Percentiles rank a stretch among this genome's conserved stretches.
Conservation (phyloP, 345 rosid genomes). For the Populus simonii region DNA sequence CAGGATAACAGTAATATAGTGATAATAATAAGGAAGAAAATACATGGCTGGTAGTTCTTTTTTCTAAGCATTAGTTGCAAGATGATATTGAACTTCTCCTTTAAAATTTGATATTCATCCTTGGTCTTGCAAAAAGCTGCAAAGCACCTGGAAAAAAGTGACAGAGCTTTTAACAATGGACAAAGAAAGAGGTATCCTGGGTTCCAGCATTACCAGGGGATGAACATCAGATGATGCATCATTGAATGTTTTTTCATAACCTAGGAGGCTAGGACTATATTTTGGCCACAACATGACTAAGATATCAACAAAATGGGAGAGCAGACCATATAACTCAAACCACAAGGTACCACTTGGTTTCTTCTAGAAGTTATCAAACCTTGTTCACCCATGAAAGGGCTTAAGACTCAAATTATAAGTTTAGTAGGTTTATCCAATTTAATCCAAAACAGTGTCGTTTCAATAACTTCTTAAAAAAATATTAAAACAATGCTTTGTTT, state of each 20-base stretch:
- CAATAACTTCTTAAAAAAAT: no score
- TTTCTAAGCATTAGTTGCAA: conserved; percentile 9
- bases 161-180: background rate
- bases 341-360: background rate
- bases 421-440: rapidly evolving
- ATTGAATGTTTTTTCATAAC: no score
- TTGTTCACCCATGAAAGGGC: no score
- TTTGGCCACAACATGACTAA: background rate
- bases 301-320: background rate
- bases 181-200: background rate
- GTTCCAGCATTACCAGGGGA: background rate
- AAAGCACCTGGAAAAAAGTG: conserved; percentile 22
- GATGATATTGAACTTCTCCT: conserved; percentile 17
- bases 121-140: conserved; percentile 8
- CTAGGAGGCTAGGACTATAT: background rate
- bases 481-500: no score
- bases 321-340: background rate
- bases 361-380: background rate
- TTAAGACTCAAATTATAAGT: no score
- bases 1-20: no score
- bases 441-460: no score
- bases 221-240: background rate
- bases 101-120: conserved; percentile 21
- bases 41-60: no score
- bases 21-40: no score